Base-by-base conservation (phyloP, 768 basidiomycete species). In the Rhizopogon vinicolor region DNA sequence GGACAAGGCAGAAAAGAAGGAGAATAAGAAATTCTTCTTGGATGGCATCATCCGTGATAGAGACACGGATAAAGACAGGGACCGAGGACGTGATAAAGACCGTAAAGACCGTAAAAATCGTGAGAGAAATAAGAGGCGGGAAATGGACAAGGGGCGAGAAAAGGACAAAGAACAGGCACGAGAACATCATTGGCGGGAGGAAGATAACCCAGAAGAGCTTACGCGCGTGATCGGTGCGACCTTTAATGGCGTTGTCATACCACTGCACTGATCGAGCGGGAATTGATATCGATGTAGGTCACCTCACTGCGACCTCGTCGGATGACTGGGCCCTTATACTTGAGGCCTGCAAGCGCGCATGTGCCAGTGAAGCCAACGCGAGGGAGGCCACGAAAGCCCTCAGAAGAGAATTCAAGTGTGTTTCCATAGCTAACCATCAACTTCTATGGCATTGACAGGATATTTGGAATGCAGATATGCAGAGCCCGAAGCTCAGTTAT, bases 321-420 rank as follows among this genome's bases (percentile, higher is more conserved):
- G 90, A 93, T 65, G 89, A 93, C 64, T 91, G 89, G 86, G 69
- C 79, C 0, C 78, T 92, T 31, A 87, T 94, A 0, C 75, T 93
- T 48, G 91, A 93, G 52, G 89, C 94, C 14, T 93, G 90, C 63
- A 92, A 96, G 53, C 77, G 89, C 35, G 89, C 90, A 5, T 89
- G 88, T 1, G 69, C 80, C 2, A 87, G 65, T 61, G 90, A 93
- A 54, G 65, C 71, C 8, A 84, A 85, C 52, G 89, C 91, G 9
- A 93, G 89, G 66, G 93, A 94, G 64, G 91, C 93, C 0, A 83
- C 87, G 6, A 84, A 85, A 52, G 90, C 93, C 1, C 75, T 95
- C 43, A 74, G 93, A 46, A 81, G 86, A 43, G 92, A 93, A 68
- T 91, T 97, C 79, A 93, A 93, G 84, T 89, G 57, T 55, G 80